A percentile compares a stretch with the other conserved stretches of the same genome.
phyloP scores from a whole-genome alignment of 75 land plant genomes.

The Cupressus sempervirens region DNA sequence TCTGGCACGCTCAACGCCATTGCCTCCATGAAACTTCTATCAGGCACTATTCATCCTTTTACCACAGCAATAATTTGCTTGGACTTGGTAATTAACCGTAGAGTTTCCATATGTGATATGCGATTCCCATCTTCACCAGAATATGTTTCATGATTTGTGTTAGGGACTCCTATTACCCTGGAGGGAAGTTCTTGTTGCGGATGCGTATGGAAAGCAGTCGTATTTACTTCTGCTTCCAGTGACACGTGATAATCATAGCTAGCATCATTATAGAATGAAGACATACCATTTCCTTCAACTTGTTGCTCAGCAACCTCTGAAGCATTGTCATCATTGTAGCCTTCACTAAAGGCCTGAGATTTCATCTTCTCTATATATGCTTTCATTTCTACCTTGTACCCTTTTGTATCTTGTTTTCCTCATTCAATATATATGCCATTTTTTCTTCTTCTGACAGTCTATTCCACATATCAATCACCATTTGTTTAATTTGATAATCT shows the following conservation, averaged over 20 bases:
- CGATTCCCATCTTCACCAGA: slow-evolving; percentile 7
- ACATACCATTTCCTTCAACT: background rate
- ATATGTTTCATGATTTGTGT: background rate
- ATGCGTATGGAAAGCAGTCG: slow-evolving; percentile 7
- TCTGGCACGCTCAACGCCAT: too few relatives aligned
- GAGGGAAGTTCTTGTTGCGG: background rate
- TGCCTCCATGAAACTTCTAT: too few relatives aligned
- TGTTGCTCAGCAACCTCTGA: background rate
- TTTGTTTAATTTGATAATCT: slow-evolving; percentile 10
- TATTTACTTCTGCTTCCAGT: slow-evolving; percentile 13
- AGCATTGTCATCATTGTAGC: slow-evolving; percentile 9
- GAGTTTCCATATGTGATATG: too few relatives aligned
- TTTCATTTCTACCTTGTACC: slow-evolving; percentile 13
- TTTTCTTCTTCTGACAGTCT: slow-evolving; percentile 18
- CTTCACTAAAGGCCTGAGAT: slow-evolving; percentile 1
- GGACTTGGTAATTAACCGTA: too few relatives aligned
- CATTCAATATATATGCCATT: slow-evolving; percentile 15
- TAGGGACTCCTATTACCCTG: background rate
- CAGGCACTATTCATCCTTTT: too few relatives aligned
- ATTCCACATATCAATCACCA: slow-evolving; percentile 23
- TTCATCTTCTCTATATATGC: slow-evolving; percentile 17
- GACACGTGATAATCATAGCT: slow-evolving; percentile 23
- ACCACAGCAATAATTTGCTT: too few relatives aligned
- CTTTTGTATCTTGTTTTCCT: slow-evolving; percentile 14
- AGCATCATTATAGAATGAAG: slow-evolving; percentile 7